Conservation (phyloP, 441 rosid genomes). For the Cnidoscolus chayamansa region DNA sequence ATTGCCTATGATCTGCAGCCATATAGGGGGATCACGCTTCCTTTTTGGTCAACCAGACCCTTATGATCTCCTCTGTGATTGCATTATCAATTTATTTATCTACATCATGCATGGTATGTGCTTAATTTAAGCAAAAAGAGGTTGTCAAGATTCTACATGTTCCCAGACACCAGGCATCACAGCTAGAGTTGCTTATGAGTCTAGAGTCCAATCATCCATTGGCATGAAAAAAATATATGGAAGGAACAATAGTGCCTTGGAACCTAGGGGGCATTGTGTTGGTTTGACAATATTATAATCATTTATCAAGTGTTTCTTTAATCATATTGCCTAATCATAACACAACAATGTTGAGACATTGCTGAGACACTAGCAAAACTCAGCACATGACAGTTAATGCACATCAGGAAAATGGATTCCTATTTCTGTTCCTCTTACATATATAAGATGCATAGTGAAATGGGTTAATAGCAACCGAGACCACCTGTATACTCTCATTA, state of each 20-base stretch:
- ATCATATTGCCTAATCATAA: no score
- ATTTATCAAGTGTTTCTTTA: neutral
- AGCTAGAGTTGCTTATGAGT: neutral
- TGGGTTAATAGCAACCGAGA: neutral
- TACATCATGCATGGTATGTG: no score
- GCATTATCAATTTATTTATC: no score
- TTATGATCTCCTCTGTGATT: no score
- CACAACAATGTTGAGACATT: neutral
- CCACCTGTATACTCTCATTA: neutral
- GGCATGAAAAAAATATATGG: neutral
- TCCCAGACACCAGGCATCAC: no score
- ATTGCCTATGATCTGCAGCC: no score
- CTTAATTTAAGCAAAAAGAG: no score
- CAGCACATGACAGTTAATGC: constrained; percentile 6
- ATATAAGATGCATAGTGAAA: neutral
- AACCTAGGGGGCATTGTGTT: neutral
- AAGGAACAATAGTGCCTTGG: neutral
- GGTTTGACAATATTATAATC: neutral
- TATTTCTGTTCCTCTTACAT: neutral
- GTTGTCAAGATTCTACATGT: no score
- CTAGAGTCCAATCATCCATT: neutral
- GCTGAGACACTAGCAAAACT: neutral
- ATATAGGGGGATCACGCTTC: no score
- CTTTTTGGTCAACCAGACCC: no score
- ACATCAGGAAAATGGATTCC: neutral